A percentile compares a stretch with the other conserved stretches of the same genome.
These are phyloP conservation scores for Exserohilum turcica DNA, from an alignment of 2,329 filamentous ascomycete genomes.

Conservation along the genomic window DNA sequence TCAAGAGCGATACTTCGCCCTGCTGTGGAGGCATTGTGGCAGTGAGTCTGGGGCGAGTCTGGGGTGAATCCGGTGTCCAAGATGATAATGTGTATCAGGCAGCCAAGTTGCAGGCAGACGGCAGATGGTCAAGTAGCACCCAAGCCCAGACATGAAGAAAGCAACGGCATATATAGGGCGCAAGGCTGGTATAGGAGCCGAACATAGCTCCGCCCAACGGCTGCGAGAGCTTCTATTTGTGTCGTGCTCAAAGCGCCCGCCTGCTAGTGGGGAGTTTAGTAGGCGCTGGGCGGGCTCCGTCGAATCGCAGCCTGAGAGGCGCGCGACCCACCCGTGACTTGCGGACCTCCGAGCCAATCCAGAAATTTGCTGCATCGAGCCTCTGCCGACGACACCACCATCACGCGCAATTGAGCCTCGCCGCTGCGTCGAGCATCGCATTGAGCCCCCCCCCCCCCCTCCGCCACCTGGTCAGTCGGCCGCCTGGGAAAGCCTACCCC, in stretches of 20 bases:
- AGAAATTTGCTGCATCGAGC: conserved; percentile 37
- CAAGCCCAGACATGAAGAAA: conserved; percentile 16
- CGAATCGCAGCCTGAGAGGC: conserved; percentile 20
- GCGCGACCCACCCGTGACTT: conserved; percentile 27
- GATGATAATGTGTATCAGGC: too few species aligned
- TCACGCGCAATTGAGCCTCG: conserved; percentile 32
- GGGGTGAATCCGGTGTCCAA: conserved; percentile 14
- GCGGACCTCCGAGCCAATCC: conserved; percentile 35
- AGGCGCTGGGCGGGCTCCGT: conserved; percentile 23
- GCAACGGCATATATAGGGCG: conserved; percentile 25
- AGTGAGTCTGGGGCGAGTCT: conserved; percentile 7
- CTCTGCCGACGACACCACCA: conserved; percentile 22
- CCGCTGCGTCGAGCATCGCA: conserved; percentile 10
- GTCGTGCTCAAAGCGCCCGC: conserved; percentile 44
- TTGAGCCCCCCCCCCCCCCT: neutral
- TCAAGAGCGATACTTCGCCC: conserved; percentile 54
- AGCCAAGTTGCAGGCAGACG: conserved; percentile 2
- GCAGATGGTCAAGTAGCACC: conserved; percentile 19
- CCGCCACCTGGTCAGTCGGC: neutral
- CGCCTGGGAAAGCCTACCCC: neutral
- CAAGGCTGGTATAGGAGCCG: conserved; percentile 19
- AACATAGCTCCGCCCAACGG: conserved; percentile 21
- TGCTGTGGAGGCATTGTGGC: conserved; percentile 54
- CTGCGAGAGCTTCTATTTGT: conserved; percentile 39
- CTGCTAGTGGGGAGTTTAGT: conserved; percentile 22